Conservation (phyloP, 768 basidiomycete species). For the Leccinellum rugosiceps region DNA sequence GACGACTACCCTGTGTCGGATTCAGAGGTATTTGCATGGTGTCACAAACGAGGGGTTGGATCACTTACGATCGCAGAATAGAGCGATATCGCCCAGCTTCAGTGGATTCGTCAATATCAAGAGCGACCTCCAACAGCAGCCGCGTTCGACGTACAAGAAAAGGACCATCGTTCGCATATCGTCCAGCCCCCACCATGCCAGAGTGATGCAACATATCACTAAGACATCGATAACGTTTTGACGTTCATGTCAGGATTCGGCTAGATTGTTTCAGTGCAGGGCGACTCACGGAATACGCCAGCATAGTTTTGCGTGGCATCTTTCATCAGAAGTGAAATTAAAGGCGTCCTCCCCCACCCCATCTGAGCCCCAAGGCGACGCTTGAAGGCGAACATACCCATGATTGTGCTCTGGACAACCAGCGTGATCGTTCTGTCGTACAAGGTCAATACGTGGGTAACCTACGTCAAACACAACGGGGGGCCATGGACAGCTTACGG, state of each 20-base stretch:
- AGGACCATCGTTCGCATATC: neutral
- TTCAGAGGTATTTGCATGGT: too few relatives aligned
- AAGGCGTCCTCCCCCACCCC: constrained; percentile 41
- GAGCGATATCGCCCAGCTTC: constrained; percentile 17
- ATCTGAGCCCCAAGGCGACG: constrained; percentile 32
- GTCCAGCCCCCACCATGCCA: constrained; percentile 4
- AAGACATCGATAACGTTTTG: neutral
- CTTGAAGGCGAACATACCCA: constrained; percentile 38
- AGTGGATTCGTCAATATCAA: neutral
- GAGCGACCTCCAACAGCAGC: neutral
- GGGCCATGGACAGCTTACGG: constrained; percentile 17
- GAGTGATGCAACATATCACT: constrained; percentile 5
- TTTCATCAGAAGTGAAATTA: constrained; percentile 39
- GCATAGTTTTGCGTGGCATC: constrained; percentile 46
- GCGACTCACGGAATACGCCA: constrained; percentile 35
- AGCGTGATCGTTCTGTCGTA: constrained; percentile 14
- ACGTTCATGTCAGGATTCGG: neutral
- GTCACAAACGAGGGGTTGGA: neutral
- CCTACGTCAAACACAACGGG: neutral
- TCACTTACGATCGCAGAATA: constrained; percentile 16
- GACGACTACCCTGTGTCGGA: constrained; percentile 18
- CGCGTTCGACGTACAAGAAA: constrained; percentile 2
- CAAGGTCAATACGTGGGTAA: neutral
- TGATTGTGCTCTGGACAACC: constrained; percentile 36
- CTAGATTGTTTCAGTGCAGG: neutral